Base-by-base conservation (phyloP, 2,329 filamentous ascomycete genomes). In the Pseudogymnoascus sp. region DNA sequence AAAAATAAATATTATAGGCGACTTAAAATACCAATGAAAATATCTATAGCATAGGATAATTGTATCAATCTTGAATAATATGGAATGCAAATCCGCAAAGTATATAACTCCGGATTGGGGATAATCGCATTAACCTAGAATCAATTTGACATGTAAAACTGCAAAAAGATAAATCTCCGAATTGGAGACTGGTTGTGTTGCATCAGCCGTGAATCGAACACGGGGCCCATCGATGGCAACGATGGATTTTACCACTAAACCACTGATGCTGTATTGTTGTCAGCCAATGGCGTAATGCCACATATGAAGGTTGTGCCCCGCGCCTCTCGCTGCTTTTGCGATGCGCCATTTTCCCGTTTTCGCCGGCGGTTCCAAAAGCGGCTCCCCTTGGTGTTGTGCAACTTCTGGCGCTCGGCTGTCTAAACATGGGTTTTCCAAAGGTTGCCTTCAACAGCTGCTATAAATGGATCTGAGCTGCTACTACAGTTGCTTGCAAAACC, bases 181-280 rank as follows among this genome's bases (percentile, higher is more conserved):
- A 22, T 11, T 43, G 10, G 38, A 41, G 16, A 41, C 8, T 41
- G 6, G 7, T 41, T 4, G 7, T 41, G 10, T 41, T 41, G 50
- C 50, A 56, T 56, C 50, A 56, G 65, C 70, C 70, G 69, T 56
- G 71, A 72, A 72, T 72, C 70, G 71, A 72, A 73, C 71, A 61
- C 70, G 72, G 72, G 72, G 69, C 72, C 69, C 71, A 69, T 73
- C 72, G 72, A 73, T 73, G 72, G 72, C 72, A 73, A 73, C 72
- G 72, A 73, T 68, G 71, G 69, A 73, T 73, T 73, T 70, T 56
- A 56, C 50, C 50, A 56, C 50, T 56, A 56, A 56, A 56, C 50
- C 50, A 56, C 50, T 56, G 50, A 56, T 56, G 50, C 50, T 4
- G n/a, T 19, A 6, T 12, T 24, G 4, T 43, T 43, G 19, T 43